These are phyloP conservation scores for Gaillardinia entomophila DNA, from an alignment of 805 yeast species.

Conservation along the genomic window DNA sequence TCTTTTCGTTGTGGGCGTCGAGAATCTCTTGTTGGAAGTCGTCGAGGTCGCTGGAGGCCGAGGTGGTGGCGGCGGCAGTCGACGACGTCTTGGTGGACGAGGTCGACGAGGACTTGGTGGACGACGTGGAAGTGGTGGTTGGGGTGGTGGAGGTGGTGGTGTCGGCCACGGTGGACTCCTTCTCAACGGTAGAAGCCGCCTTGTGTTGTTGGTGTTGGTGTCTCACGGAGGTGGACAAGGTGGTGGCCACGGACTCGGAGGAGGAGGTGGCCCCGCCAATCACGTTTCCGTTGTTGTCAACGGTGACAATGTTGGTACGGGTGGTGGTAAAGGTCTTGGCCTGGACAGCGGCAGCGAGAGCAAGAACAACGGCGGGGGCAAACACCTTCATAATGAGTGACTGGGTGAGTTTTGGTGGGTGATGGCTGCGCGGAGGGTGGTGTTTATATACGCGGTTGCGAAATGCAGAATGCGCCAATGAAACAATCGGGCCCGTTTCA, in stretches of 20 bases:
- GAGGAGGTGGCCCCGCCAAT: neutral
- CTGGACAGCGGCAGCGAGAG: slow-evolving; percentile 14
- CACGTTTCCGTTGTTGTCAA: slow-evolving; percentile 10
- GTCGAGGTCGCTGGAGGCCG: slow-evolving; percentile 9
- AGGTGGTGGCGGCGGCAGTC: slow-evolving; percentile 6
- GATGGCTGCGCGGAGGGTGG: neutral
- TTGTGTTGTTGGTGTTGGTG: slow-evolving; percentile 15
- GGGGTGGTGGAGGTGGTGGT: slow-evolving; percentile 3
- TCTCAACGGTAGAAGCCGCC: slow-evolving; percentile 9
- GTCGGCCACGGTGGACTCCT: slow-evolving; percentile 17
- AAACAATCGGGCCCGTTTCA: too few species aligned
- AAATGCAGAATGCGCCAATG: neutral
- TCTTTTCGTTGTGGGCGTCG: slow-evolving; percentile 53
- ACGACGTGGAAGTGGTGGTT: slow-evolving; percentile 7
- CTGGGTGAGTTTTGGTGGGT: too few species aligned
- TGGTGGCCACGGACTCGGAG: slow-evolving; percentile 1
- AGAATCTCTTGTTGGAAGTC: slow-evolving; percentile 43
- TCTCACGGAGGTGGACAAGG: slow-evolving; percentile 9
- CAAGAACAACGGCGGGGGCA: slow-evolving; percentile 10
- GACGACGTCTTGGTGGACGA: slow-evolving; percentile 12
- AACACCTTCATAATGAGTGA: slow-evolving; percentile 4
- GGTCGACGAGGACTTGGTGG: slow-evolving; percentile 11
- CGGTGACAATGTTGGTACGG: slow-evolving; percentile 19
- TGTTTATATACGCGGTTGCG: neutral
- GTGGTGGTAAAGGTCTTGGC: slow-evolving; percentile 24